phyloP scores from a whole-genome alignment of 202 grass and related monocot genomes.

The Dendrocalamus latiflorus region DNA sequence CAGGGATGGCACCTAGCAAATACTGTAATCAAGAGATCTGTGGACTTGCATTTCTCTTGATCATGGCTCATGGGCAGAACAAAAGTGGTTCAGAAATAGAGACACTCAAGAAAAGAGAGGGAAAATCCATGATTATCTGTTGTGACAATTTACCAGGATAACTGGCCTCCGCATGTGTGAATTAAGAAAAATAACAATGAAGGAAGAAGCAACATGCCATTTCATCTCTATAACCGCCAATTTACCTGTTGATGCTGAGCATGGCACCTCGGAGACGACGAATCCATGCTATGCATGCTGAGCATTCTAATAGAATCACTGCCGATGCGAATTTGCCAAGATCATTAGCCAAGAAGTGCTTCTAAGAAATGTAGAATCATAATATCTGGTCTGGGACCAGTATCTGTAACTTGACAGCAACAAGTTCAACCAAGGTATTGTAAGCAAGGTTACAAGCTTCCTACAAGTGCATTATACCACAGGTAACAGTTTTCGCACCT shows the following conservation, averaged over 20 bases:
- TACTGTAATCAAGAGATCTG: background rate
- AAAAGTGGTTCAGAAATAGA: background rate
- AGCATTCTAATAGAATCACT: conserved; percentile 21
- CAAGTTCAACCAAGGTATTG: background rate
- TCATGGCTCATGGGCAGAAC: background rate
- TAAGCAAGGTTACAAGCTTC: background rate
- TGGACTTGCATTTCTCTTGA: background rate
- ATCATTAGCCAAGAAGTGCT: background rate
- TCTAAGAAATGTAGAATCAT: background rate
- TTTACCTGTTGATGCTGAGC: conserved; percentile 39
- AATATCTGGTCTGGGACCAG: background rate
- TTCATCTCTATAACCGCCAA: background rate
- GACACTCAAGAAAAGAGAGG: background rate
- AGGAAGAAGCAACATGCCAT: background rate
- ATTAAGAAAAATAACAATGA: background rate
- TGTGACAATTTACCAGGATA: background rate
- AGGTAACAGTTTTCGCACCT: conserved; percentile 26
- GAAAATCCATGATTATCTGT: background rate
- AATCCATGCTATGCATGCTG: conserved; percentile 21
- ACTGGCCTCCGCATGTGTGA: background rate
- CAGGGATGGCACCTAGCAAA: background rate
- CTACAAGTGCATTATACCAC: background rate
- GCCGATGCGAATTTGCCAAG: background rate
- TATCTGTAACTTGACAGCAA: background rate
- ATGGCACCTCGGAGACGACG: too few species aligned